Percentiles rank a stretch among this genome's conserved stretches.
Evolutionary conservation across 345 rosid species (phyloP).

Genomic region (Linum lewisii): DNA sequence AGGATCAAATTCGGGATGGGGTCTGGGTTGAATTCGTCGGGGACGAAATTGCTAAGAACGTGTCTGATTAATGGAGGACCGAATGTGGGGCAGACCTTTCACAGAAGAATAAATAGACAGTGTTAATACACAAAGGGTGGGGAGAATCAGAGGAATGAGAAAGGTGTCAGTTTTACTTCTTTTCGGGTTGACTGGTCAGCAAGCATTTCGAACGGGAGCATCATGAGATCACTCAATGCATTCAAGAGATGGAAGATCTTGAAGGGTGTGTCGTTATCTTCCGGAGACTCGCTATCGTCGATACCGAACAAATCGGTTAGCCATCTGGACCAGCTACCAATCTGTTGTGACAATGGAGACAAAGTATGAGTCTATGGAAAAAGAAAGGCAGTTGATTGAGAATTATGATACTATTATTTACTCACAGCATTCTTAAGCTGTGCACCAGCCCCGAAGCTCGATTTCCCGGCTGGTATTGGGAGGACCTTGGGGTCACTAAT

Average conservation of each 20-base stretch:
- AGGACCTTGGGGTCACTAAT: conserved; percentile 81
- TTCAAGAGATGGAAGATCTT: conserved; percentile 68
- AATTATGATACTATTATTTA: background rate
- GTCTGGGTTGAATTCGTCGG: conserved; percentile 79
- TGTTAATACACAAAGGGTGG: background rate
- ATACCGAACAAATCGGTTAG: conserved; percentile 71
- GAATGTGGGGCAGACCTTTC: conserved; percentile 75
- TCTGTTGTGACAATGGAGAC: conserved; percentile 28
- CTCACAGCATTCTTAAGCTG: conserved; percentile 89
- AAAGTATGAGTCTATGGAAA: conserved; percentile 10
- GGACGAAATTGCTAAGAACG: conserved; percentile 65
- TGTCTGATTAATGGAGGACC: conserved; percentile 50
- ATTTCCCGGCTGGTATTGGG: conserved; percentile 78
- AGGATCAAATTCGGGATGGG: conserved; percentile 58
- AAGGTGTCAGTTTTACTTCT: conserved; percentile 41
- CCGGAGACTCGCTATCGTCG: conserved; percentile 43
- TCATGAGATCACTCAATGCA: conserved; percentile 88
- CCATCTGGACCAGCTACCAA: conserved; percentile 96
- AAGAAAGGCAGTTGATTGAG: background rate
- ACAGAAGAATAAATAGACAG: background rate
- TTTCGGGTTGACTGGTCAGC: conserved; percentile 56
- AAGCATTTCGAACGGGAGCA: conserved; percentile 91
- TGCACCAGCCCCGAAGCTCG: conserved; percentile 86
- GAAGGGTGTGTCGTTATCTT: conserved; percentile 37
- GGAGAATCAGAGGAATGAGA: background rate